Evolutionary conservation across 495 filamentous ascomycete species (phyloP).

Genomic region (Pseudotulostoma volvatum): DNA sequence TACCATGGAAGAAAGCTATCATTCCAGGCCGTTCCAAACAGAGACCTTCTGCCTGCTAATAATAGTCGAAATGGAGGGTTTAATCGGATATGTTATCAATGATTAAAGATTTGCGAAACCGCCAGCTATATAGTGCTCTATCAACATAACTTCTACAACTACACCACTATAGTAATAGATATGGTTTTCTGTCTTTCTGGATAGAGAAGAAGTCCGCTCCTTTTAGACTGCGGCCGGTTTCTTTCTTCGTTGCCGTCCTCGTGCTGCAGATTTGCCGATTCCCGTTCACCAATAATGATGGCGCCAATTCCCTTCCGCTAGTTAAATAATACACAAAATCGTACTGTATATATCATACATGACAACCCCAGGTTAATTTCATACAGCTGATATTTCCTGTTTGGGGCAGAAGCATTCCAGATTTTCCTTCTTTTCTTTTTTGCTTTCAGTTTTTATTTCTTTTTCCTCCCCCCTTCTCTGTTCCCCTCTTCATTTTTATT

Average conservation of each 20-base stretch:
- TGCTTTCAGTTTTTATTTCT: conserved; percentile 1
- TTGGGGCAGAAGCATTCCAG: not conserved
- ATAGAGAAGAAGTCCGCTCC: not conserved
- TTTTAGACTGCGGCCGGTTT: not conserved
- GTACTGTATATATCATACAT: too few species aligned
- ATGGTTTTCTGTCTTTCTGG: not conserved
- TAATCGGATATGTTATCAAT: not conserved
- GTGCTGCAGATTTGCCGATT: not conserved
- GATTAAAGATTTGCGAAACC: not conserved
- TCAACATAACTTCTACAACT: too few species aligned
- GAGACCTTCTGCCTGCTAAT: too few species aligned
- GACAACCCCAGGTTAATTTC: not conserved
- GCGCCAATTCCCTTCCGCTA: too few species aligned
- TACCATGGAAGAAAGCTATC: not conserved
- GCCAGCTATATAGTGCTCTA: too few species aligned
- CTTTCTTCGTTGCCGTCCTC: not conserved
- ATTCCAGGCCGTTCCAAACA: not conserved
- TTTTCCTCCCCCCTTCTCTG: conserved; percentile 5
- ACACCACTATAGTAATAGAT: too few species aligned
- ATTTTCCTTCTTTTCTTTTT: not conserved
- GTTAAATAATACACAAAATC: too few species aligned
- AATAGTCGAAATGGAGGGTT: too few species aligned
- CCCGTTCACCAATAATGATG: not conserved
- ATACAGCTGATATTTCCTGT: not conserved
- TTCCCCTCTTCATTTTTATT: not conserved